These are phyloP conservation scores for Jackrogersella multiformis DNA, from an alignment of 495 filamentous ascomycete genomes.

Conservation along the genomic window DNA sequence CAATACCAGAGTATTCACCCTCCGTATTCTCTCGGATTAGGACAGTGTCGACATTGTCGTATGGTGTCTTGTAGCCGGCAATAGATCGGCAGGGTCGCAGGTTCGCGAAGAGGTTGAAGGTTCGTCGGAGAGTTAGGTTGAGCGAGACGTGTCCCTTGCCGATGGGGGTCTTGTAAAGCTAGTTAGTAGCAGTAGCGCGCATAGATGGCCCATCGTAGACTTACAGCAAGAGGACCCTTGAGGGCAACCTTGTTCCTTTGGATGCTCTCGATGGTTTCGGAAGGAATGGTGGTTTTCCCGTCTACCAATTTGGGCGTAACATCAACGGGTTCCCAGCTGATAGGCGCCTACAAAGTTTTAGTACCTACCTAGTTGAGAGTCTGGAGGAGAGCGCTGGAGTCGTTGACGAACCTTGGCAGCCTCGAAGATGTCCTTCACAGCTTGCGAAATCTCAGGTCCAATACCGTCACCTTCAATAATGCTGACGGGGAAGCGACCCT, in stretches of 20 bases:
- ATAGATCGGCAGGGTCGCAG: slow-evolving; percentile 96
- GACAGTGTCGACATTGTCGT: slow-evolving; percentile 97
- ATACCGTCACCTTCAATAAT: slow-evolving; percentile 99
- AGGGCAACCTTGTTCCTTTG: slow-evolving; percentile 93
- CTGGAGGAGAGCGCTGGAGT: slow-evolving; percentile 30
- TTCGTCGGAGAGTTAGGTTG: slow-evolving; percentile 96
- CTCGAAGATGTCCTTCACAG: slow-evolving; percentile 96
- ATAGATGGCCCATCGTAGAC: slow-evolving; percentile 45
- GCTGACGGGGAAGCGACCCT: slow-evolving; percentile 96
- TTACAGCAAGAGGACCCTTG: slow-evolving; percentile 95
- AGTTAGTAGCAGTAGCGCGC: slow-evolving; percentile 14
- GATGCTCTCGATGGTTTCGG: slow-evolving; percentile 90
- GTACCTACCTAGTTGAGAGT: slow-evolving; percentile 34
- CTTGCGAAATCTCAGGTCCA: slow-evolving; percentile 95
- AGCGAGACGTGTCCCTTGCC: slow-evolving; percentile 99
- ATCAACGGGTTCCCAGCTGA: slow-evolving; percentile 97
- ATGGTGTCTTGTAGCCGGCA: slow-evolving; percentile 96
- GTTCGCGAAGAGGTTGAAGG: slow-evolving; percentile 99
- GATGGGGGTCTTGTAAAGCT: slow-evolving; percentile 78
- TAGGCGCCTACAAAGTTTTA: slow-evolving; percentile 71
- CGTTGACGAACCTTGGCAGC: slow-evolving; percentile 79
- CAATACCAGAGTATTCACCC: slow-evolving; percentile 99
- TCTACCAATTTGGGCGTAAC: slow-evolving; percentile 92
- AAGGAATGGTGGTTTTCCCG: slow-evolving; percentile 90
- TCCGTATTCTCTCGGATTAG: slow-evolving; percentile 99